phyloP scores from a whole-genome alignment of 345 rosid genomes.

The Moringa oleifera region DNA sequence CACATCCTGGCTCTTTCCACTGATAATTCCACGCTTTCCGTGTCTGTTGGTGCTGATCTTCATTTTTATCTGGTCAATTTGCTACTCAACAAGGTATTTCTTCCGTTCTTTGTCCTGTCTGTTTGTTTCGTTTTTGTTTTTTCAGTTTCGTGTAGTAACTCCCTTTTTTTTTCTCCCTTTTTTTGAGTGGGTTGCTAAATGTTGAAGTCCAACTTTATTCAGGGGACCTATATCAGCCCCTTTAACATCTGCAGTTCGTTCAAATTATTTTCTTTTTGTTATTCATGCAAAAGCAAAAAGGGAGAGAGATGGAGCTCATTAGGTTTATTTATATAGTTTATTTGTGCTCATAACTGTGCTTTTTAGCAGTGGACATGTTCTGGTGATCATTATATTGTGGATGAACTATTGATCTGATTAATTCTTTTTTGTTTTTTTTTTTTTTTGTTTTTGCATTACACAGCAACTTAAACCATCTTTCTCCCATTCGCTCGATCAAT shows the following conservation, averaged over 20 bases:
- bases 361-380: no score
- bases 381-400: background rate
- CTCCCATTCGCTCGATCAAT: constrained; percentile 44
- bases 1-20: constrained; percentile 55
- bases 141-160: background rate
- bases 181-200: no score
- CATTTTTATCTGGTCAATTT: constrained; percentile 55
- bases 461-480: constrained; percentile 53
- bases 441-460: background rate
- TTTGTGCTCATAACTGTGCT: no score
- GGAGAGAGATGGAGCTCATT: no score
- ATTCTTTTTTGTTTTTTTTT: background rate
- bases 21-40: constrained; percentile 66
- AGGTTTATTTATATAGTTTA: no score
- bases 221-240: no score
- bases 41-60: constrained; percentile 39
- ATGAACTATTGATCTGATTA: background rate
- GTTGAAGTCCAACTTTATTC: no score
- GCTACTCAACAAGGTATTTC: constrained; percentile 53
- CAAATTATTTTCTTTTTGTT: no score
- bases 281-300: no score
- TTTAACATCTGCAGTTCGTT: no score
- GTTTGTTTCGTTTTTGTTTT: background rate
- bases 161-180: background rate
- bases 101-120: background rate